Percentiles rank a stretch among this genome's conserved stretches.
These are phyloP conservation scores for Lentinula detonsa DNA, from an alignment of 768 basidiomycete species.

Conservation along the genomic window DNA sequence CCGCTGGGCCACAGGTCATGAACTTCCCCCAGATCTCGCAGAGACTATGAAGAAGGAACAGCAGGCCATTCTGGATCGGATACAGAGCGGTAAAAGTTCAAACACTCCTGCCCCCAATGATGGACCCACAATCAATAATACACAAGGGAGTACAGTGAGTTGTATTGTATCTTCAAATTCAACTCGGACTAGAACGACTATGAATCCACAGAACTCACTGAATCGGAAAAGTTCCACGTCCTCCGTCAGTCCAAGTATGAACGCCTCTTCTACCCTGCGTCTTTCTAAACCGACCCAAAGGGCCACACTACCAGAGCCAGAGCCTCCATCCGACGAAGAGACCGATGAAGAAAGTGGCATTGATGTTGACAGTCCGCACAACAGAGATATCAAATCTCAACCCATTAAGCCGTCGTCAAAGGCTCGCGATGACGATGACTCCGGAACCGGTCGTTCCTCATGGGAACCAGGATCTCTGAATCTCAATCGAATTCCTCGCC, in stretches of 20 bases:
- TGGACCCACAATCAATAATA: background rate
- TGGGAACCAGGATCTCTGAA: background rate
- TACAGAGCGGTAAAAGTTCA: slow-evolving; percentile 1
- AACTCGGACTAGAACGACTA: background rate
- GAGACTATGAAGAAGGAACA: slow-evolving; percentile 7
- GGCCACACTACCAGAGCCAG: background rate
- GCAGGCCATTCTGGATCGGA: slow-evolving; percentile 3
- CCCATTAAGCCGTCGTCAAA: background rate
- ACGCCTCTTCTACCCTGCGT: background rate
- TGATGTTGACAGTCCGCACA: background rate
- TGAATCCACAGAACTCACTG: background rate
- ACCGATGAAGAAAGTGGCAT: background rate
- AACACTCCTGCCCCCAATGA: background rate
- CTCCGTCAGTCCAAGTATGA: background rate
- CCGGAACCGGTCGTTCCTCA: background rate
- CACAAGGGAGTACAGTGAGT: background rate
- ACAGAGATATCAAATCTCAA: background rate
- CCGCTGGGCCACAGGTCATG: slow-evolving; percentile 38
- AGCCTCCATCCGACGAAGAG: background rate
- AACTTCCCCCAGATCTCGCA: background rate
- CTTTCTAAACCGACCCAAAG: slow-evolving; percentile 1
- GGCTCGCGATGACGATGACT: background rate
- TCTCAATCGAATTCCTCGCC: background rate
- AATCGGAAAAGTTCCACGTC: background rate
- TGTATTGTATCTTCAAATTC: background rate